These are phyloP conservation scores for Apophysomyces trapeziformis DNA, from an alignment of 371 early-diverging fungal genomes.

Conservation along the genomic window DNA sequence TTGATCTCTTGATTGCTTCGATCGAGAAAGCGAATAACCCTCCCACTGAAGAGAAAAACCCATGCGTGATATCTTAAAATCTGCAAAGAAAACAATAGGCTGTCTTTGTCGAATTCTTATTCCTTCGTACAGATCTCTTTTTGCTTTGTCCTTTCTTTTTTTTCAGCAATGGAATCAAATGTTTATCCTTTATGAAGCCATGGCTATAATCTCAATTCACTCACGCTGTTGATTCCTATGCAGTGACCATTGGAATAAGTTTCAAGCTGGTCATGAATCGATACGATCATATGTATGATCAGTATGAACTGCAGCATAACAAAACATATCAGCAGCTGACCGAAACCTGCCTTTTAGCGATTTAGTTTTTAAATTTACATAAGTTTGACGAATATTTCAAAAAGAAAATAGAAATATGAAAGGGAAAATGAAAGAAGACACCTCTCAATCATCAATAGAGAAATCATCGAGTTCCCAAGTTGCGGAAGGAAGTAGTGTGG, in stretches of 20 bases:
- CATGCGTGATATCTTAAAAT: slow-evolving; percentile 52
- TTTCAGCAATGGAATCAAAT: background rate
- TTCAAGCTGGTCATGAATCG: no score
- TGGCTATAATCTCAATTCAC: no score
- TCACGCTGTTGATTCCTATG: no score
- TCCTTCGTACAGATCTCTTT: slow-evolving; percentile 2
- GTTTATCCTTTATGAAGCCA: no score
- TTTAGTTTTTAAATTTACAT: background rate
- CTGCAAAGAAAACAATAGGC: background rate
- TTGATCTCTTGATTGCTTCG: slow-evolving; percentile 69
- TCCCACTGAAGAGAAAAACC: slow-evolving; percentile 61
- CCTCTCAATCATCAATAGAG: background rate
- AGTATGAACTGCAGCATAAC: no score
- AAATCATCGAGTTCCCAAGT: slow-evolving; percentile 7
- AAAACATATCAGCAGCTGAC: no score
- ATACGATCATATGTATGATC: no score
- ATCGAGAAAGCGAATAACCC: slow-evolving; percentile 71
- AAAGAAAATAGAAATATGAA: background rate
- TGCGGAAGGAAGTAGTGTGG: background rate
- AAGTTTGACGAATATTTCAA: background rate
- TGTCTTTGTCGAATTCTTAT: slow-evolving; percentile 7
- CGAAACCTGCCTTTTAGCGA: background rate
- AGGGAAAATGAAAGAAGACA: background rate
- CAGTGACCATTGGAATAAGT: no score
- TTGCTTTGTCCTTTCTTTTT: background rate